Percentiles rank a stretch among this genome's conserved stretches.
Evolutionary conservation across 2,329 filamentous ascomycete genomes (phyloP).

Genomic region (Fusarium brachygibbosum): DNA sequence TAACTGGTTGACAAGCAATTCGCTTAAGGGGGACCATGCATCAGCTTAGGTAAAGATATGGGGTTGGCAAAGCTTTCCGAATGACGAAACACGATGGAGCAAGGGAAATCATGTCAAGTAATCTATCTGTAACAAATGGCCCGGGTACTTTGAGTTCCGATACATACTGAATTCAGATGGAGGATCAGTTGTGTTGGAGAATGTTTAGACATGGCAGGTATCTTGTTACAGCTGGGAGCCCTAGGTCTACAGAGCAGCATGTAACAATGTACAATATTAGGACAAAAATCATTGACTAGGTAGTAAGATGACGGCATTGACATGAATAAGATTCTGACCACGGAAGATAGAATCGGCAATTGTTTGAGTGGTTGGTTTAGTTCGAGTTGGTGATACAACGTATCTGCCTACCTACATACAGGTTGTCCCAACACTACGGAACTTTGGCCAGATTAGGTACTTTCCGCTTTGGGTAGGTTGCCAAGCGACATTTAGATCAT

Average conservation of each 20-base stretch:
- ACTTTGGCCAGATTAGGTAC: conserved; percentile 21
- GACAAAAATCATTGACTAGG: neutral
- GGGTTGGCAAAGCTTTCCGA: conserved; percentile 34
- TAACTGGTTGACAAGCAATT: conserved; percentile 23
- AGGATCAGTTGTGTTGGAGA: conserved; percentile 19
- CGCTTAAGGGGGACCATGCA: conserved; percentile 20
- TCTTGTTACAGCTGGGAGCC: conserved; percentile 3
- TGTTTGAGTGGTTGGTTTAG: conserved; percentile 2
- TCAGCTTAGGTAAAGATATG: conserved; percentile 34
- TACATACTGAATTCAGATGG: conserved; percentile 29
- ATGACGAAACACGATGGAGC: conserved; percentile 33
- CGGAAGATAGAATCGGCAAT: conserved; percentile 2
- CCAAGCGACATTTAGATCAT: conserved; percentile 16
- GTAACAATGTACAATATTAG: conserved; percentile 1
- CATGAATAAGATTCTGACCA: conserved; percentile 7
- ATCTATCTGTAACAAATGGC: conserved; percentile 39
- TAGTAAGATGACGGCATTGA: conserved; percentile 2
- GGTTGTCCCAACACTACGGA: conserved; percentile 4
- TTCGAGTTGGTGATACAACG: conserved; percentile 5
- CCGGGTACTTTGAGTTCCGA: conserved; percentile 34
- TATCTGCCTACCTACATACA: neutral
- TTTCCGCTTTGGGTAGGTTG: conserved; percentile 6
- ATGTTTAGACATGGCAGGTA: neutral
- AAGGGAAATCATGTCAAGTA: conserved; percentile 23
- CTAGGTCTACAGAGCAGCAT: neutral